These are phyloP conservation scores for Ricinus communis DNA, from an alignment of 345 rosid genomes.

Conservation along the genomic window DNA sequence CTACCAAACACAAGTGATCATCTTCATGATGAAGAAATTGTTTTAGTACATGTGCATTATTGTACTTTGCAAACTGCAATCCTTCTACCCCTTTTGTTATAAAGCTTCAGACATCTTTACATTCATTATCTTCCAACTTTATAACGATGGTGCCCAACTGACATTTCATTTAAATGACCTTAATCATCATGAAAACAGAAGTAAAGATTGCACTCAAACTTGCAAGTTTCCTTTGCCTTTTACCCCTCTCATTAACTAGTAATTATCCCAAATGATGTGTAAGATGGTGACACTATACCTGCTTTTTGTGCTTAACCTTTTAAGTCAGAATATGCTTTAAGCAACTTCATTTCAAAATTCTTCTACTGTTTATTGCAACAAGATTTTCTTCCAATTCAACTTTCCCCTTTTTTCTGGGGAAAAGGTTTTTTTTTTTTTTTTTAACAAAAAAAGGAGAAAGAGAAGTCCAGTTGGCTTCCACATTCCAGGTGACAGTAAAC, in stretches of 20 bases:
- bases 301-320: not conserved
- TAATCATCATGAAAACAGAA: not conserved
- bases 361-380: not conserved
- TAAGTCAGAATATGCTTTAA: not conserved
- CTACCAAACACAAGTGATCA: conserved; percentile 8
- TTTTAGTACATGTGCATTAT: not conserved
- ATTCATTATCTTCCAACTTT: not conserved
- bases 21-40: not conserved
- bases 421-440: no score
- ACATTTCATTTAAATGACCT: no score
- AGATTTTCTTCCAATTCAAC: not conserved
- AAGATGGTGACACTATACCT: not conserved
- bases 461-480: no score
- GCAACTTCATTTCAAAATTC: not conserved
- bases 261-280: not conserved
- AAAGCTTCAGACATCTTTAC: not conserved
- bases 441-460: no score
- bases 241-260: not conserved
- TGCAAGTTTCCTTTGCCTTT: not conserved
- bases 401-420: no score
- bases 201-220: not conserved
- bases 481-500: no score
- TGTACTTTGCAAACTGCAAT: not conserved
- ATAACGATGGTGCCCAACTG: not conserved
- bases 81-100: not conserved